Evolutionary conservation across 2,329 filamentous ascomycete genomes (phyloP).

Genomic region (Penicillium hesseltinei): DNA sequence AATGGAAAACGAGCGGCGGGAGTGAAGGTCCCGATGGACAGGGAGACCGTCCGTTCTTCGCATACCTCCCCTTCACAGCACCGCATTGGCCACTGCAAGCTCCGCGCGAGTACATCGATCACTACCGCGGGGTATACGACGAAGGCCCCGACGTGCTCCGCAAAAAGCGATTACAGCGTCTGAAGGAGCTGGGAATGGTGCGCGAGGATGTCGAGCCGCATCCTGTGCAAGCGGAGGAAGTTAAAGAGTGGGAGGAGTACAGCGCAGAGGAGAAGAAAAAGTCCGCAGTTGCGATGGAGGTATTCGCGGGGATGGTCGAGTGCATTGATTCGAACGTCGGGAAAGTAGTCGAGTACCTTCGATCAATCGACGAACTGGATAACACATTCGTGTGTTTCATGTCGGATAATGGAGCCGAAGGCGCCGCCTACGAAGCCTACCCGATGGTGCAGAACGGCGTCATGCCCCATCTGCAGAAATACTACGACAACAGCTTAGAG

Average conservation of each 20-base stretch:
- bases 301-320: slow-evolving; percentile 64
- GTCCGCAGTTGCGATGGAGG: slow-evolving; percentile 56
- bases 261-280: slow-evolving; percentile 40
- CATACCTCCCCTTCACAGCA: slow-evolving; percentile 60
- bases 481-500: slow-evolving; percentile 58
- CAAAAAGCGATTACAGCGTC: slow-evolving; percentile 51
- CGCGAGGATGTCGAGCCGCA: slow-evolving; percentile 45
- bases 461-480: slow-evolving; percentile 55
- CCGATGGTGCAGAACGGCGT: slow-evolving; percentile 57
- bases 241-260: slow-evolving; percentile 42
- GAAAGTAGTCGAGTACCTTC: slow-evolving; percentile 57
- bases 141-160: slow-evolving; percentile 60
- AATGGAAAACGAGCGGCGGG: slow-evolving; percentile 44
- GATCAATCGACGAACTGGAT: slow-evolving; percentile 57
- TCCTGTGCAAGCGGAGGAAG: slow-evolving; percentile 44
- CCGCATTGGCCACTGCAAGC: slow-evolving; percentile 65
- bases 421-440: slow-evolving; percentile 57
- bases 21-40: slow-evolving; percentile 20
- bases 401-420: slow-evolving; percentile 63
- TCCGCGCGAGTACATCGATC: slow-evolving; percentile 53
- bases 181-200: slow-evolving; percentile 59
- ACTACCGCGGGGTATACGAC: slow-evolving; percentile 60
- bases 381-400: slow-evolving; percentile 65
- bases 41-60: slow-evolving; percentile 54
- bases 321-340: slow-evolving; percentile 61